phyloP scores from a whole-genome alignment of 148 eudicot species.

The Linanthus parryae region DNA sequence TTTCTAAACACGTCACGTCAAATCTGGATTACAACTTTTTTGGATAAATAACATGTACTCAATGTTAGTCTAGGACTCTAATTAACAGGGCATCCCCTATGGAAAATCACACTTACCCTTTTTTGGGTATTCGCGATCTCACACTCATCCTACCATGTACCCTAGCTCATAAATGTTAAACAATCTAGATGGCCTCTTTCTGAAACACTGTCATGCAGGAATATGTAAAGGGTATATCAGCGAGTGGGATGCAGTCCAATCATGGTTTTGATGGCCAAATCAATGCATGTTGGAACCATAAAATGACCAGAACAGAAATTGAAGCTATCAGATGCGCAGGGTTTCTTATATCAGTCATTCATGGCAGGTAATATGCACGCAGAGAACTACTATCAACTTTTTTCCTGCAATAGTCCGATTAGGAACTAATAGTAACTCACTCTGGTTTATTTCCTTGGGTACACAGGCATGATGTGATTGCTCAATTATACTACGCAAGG shows the following conservation, averaged over 20 bases:
- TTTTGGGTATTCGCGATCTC: too few species aligned
- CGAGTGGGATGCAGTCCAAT: slow-evolving; percentile 87
- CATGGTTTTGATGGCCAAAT: slow-evolving; percentile 91
- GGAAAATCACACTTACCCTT: too few species aligned
- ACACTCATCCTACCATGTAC: too few species aligned
- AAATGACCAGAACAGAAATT: slow-evolving; percentile 53
- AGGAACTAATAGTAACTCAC: not conserved
- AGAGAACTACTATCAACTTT: too few species aligned
- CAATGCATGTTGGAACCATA: slow-evolving; percentile 94
- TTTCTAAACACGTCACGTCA: too few species aligned
- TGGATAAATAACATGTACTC: too few species aligned
- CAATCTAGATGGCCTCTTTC: not conserved
- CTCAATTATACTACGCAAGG: slow-evolving; percentile 78
- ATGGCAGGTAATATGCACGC: slow-evolving; percentile 68
- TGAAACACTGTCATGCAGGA: slow-evolving; percentile 41
- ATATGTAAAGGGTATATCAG: slow-evolving; percentile 79
- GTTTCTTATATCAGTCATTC: slow-evolving; percentile 82
- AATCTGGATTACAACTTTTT: too few species aligned
- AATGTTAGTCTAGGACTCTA: too few species aligned
- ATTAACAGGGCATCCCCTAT: too few species aligned
- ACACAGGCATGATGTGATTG: slow-evolving; percentile 73
- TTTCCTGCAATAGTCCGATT: too few species aligned
- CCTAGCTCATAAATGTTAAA: too few species aligned
- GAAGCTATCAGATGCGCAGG: slow-evolving; percentile 56
- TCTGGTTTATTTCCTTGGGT: not conserved